Percentiles rank a stretch among this genome's conserved stretches.
Evolutionary conservation across 2,329 filamentous ascomycete genomes (phyloP).

Genomic region (Claviceps arundinis): DNA sequence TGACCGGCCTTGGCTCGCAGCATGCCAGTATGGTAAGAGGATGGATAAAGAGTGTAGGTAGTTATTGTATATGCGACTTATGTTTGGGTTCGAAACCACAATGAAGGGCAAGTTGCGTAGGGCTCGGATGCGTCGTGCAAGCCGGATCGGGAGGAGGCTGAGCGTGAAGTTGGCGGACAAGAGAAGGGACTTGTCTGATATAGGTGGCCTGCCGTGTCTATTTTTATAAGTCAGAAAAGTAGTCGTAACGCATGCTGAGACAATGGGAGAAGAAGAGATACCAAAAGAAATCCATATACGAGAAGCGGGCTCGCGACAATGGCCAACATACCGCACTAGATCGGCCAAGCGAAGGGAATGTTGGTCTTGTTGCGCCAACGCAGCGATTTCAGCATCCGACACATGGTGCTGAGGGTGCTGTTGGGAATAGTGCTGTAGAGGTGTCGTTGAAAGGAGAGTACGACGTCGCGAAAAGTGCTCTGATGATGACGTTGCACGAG

Average conservation of each 20-base stretch:
- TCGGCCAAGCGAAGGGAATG: slow-evolving; percentile 77
- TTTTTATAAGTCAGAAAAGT: not conserved
- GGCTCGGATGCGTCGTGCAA: slow-evolving; percentile 87
- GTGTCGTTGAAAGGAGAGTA: not conserved
- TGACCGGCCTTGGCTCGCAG: slow-evolving; percentile 26
- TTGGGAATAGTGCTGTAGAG: not conserved
- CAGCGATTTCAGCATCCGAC: slow-evolving; percentile 63
- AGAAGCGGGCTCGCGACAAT: not conserved
- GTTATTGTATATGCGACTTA: slow-evolving; percentile 88
- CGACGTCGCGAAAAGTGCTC: not conserved
- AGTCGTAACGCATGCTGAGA: not conserved
- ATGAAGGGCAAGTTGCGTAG: slow-evolving; percentile 92
- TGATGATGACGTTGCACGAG: not conserved
- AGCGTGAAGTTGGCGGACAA: slow-evolving; percentile 93
- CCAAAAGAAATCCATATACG: not conserved
- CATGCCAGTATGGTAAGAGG: slow-evolving; percentile 62
- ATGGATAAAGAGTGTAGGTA: slow-evolving; percentile 89
- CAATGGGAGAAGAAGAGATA: too few relatives aligned
- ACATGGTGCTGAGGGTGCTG: slow-evolving; percentile 17
- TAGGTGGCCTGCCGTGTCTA: slow-evolving; percentile 67
- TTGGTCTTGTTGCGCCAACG: slow-evolving; percentile 63
- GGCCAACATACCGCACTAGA: slow-evolving; percentile 57
- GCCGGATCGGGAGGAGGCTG: slow-evolving; percentile 76
- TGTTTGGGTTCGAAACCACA: slow-evolving; percentile 93
- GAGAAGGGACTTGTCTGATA: slow-evolving; percentile 67